Evolutionary conservation across 306 rosid species (phyloP), one percentile per base, ranked within the genome.

Genomic region (Lathyrus oleraceus): DNA sequence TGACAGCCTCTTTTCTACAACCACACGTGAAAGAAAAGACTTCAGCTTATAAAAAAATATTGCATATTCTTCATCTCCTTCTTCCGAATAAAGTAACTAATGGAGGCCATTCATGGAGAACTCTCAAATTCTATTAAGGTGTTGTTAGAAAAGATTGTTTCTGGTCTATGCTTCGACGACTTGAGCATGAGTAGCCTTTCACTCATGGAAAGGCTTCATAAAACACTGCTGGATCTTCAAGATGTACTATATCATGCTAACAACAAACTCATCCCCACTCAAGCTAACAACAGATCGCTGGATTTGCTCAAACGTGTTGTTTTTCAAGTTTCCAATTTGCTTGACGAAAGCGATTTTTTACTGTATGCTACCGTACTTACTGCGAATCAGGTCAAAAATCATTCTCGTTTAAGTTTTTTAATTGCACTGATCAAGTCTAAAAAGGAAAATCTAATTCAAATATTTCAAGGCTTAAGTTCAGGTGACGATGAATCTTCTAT

Each of bases 401-500:
- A 27, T 27, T 27, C 30, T 27, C 30, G 30, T 27, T 27, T 27
- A 27, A 27, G 5, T 27, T 27, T 27, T 27, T 27, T 27, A 3
- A 27, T 27, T 3, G 5, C 5, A 38, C 11, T 38, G 23, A 51
- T 76, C 13, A 73, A 76, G 48, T 30, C 61, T 42, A 63, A 47
- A 44, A 6, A 69, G 35, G 23, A 48, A 67, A 62, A 32, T 30
- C 5, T 70, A 6, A 64, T 60, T 47, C 65, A 74, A 48, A 65
- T 47, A 62, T 61, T 83, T 19, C 70, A 77, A 40, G 10, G 1
- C 0, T 10, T 10, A 6, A 52, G 28, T 52, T 52, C n/a, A 52
- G 67, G 66, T 27, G 30, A 27, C 6, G 81, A 80, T 10, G 82
- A 80, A 61, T 67, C 67, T 39, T 43, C 42, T 70, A 74, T 77